phyloP scores from a whole-genome alignment of 331 rosid genomes.

The Dryas integrifolia region DNA sequence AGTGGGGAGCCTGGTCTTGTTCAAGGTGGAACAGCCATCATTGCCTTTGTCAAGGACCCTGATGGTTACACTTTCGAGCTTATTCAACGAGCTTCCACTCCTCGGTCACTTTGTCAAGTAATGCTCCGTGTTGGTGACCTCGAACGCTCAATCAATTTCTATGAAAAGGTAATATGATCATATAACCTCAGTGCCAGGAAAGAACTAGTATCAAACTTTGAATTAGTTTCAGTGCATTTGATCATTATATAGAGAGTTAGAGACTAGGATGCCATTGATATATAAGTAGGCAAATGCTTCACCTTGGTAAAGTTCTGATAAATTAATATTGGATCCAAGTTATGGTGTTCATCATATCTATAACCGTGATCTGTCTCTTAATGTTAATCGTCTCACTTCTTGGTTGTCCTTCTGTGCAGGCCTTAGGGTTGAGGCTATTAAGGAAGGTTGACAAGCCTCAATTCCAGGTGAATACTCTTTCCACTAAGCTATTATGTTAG shows the following conservation, averaged over 20 bases:
- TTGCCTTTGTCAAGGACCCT: slow-evolving; percentile 89
- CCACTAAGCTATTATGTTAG: not conserved
- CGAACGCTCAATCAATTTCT: slow-evolving; percentile 84
- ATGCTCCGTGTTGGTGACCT: slow-evolving; percentile 97
- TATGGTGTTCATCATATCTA: not conserved
- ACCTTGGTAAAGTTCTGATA: not conserved
- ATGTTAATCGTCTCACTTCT: not conserved
- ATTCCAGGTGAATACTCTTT: slow-evolving; percentile 52
- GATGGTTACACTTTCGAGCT: slow-evolving; percentile 88
- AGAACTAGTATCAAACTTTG: not conserved
- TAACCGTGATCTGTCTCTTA: not conserved
- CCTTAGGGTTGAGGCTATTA: slow-evolving; percentile 72
- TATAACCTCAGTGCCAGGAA: too few species aligned
- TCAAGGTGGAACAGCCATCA: slow-evolving; percentile 62
- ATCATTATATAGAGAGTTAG: not conserved
- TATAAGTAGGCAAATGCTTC: not conserved
- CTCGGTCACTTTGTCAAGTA: slow-evolving; percentile 85
- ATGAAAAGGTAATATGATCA: slow-evolving; percentile 60
- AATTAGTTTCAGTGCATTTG: not conserved
- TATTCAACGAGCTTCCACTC: slow-evolving; percentile 70
- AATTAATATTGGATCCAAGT: not conserved
- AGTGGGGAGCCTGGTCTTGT: slow-evolving; percentile 97
- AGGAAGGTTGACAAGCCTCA: slow-evolving; percentile 79
- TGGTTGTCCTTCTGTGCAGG: slow-evolving; percentile 46
- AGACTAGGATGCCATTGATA: not conserved